Conservation (phyloP, 208 protist genomes). For the Leishmania martiniquensis region DNA sequence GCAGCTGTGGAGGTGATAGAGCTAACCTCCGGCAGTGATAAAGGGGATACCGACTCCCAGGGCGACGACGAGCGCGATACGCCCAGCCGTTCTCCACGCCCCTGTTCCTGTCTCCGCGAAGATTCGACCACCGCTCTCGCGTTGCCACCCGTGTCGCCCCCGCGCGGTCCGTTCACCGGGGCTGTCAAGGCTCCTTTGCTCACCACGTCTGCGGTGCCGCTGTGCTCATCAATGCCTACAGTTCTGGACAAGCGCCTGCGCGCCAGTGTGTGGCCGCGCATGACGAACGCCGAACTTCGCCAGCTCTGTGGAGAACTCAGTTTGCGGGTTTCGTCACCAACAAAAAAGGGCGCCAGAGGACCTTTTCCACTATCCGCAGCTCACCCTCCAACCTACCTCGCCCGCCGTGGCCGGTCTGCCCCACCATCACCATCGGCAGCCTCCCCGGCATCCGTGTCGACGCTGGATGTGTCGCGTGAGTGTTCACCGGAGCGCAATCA, state of each 20-base stretch:
- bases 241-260: background rate
- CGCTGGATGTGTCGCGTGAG: background rate
- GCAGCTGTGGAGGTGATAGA: slow-evolving; percentile 22
- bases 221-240: background rate
- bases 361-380: background rate
- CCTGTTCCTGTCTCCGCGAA: background rate
- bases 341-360: background rate
- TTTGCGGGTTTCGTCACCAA: slow-evolving; percentile 6
- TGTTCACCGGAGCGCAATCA: background rate
- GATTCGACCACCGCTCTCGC: background rate
- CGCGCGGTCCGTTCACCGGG: background rate
- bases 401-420: background rate
- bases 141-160: background rate
- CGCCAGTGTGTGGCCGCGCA: slow-evolving; percentile 15
- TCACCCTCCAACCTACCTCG: background rate
- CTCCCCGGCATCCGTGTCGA: background rate
- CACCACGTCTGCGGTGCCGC: background rate
- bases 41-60: background rate
- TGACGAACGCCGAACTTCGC: slow-evolving; percentile 31
- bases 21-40: slow-evolving; percentile 1
- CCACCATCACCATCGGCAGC: background rate
- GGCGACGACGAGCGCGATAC: background rate
- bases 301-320: slow-evolving; percentile 17
- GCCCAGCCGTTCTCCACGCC: background rate
- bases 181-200: background rate